phyloP scores from a whole-genome alignment of 1,139 yeast genomes.

The Debaryomyces psychrophilus region DNA sequence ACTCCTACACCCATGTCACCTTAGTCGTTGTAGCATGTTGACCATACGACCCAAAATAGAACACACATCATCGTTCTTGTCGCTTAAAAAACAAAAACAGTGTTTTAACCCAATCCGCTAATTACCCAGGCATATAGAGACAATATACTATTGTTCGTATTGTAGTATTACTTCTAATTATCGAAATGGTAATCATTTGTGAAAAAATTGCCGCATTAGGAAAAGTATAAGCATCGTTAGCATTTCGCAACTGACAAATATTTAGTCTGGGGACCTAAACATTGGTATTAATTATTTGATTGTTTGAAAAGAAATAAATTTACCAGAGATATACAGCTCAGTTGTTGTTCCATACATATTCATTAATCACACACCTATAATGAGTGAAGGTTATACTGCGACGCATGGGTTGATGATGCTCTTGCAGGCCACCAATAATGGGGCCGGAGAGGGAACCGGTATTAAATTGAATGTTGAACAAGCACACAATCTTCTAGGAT shows the following conservation, averaged over 20 bases:
- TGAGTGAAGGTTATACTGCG: conserved; percentile 21
- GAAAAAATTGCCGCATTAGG: conserved; percentile 5
- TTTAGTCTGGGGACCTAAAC: neutral
- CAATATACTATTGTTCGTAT: neutral
- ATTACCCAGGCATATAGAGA: neutral
- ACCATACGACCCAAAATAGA: neutral
- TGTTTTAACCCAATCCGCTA: neutral
- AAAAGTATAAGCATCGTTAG: conserved; percentile 2
- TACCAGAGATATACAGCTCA: neutral
- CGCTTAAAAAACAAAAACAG: neutral
- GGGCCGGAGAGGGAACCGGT: conserved; percentile 59
- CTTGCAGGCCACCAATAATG: conserved; percentile 33
- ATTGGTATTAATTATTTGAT: neutral
- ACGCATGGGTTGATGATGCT: conserved; percentile 37
- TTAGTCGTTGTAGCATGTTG: neutral
- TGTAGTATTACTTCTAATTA: neutral
- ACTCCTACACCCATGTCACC: too few species aligned
- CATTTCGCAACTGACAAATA: conserved; percentile 5
- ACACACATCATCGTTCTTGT: neutral
- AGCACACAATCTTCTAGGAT: conserved; percentile 30
- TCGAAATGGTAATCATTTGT: neutral
- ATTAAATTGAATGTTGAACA: conserved; percentile 35
- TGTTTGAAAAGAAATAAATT: neutral
- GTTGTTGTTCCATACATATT: neutral
- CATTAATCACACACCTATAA: neutral